phyloP scores from a whole-genome alignment of 108 stramenopile species.

The Cyclotella kingstonii region DNA sequence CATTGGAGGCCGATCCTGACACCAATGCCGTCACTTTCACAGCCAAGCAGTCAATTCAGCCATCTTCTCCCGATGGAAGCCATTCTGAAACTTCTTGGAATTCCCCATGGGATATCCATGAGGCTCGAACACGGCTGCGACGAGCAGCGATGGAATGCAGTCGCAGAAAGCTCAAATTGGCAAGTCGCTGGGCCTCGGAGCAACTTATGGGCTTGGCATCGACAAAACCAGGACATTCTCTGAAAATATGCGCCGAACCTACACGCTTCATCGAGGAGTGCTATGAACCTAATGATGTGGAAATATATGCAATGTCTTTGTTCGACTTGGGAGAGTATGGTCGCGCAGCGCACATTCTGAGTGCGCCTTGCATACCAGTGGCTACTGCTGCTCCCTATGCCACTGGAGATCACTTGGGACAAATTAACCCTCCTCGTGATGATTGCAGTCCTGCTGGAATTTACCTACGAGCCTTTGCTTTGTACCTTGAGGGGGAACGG shows the following conservation, averaged over 20 bases:
- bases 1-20: no score
- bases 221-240: background rate
- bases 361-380: constrained; percentile 1
- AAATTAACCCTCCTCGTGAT: constrained; percentile 43
- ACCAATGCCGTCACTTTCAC: background rate
- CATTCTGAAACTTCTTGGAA: background rate
- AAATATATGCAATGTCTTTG: constrained; percentile 67
- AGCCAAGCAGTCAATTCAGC: background rate
- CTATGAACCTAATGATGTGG: constrained; percentile 30
- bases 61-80: background rate
- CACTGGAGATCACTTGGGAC: background rate
- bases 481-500: constrained; percentile 94
- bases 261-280: constrained; percentile 18
- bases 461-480: constrained; percentile 82
- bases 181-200: constrained; percentile 81
- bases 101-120: constrained; percentile 21
- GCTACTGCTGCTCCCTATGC: background rate
- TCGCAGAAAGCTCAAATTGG: constrained; percentile 61
- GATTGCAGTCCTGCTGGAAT: constrained; percentile 56
- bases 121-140: constrained; percentile 23
- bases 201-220: constrained; percentile 64
- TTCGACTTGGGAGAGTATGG: constrained; percentile 78
- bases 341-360: constrained; percentile 66
- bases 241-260: background rate
- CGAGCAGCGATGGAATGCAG: constrained; percentile 30